Conservation (phyloP, 495 filamentous ascomycete genomes). For the Penicillium dipodomyicola region DNA sequence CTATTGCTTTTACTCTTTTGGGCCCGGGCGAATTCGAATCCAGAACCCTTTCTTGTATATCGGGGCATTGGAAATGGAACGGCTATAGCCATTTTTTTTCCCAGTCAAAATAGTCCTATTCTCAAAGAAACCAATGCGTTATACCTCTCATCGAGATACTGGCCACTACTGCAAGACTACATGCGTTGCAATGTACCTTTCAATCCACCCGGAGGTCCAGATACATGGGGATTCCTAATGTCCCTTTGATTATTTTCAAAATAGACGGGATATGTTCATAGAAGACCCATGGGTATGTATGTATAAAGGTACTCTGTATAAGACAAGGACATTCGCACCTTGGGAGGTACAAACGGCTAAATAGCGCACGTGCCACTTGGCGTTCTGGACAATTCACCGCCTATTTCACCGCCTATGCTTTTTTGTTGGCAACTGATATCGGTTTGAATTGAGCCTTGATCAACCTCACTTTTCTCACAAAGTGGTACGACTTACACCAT, state of each 20-base stretch:
- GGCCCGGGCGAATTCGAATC: constrained; percentile 2
- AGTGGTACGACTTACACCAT: constrained; percentile 41
- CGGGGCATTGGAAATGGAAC: constrained; percentile 3
- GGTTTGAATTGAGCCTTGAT: constrained; percentile 9
- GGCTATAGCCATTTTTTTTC: background rate
- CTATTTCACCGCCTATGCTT: background rate
- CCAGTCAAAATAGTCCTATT: background rate
- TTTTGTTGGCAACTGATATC: background rate
- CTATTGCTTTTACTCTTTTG: constrained; percentile 8
- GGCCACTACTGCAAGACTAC: background rate
- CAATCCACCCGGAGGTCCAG: background rate
- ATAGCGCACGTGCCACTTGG: constrained; percentile 18
- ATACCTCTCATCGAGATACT: background rate
- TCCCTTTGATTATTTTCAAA: background rate
- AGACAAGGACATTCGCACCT: background rate
- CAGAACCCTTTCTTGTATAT: background rate
- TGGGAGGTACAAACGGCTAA: background rate
- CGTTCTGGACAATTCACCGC: background rate
- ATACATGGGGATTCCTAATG: background rate
- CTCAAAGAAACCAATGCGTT: background rate
- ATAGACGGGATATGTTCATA: background rate
- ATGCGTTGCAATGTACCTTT: background rate
- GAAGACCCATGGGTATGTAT: too few relatives aligned
- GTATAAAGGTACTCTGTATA: background rate
- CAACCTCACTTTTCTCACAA: background rate